A percentile compares a stretch with the other conserved stretches of the same genome.
phyloP scores from a whole-genome alignment of 352 stramenopile species.

The Globisporangium sylvaticum region DNA sequence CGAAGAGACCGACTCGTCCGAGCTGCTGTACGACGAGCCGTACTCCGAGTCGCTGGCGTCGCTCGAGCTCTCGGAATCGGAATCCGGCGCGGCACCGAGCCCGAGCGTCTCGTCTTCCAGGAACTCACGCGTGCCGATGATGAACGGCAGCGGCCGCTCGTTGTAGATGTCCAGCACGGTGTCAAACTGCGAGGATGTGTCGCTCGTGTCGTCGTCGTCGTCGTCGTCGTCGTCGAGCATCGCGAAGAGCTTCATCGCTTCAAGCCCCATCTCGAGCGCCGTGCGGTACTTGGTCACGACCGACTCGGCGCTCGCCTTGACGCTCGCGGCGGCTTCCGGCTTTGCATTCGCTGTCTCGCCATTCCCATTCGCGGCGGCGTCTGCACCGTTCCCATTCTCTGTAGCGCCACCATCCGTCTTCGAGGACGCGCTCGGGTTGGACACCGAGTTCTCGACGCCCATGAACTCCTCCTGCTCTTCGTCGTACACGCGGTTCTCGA shows the following conservation, averaged over 20 bases:
- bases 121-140: constrained; percentile 85
- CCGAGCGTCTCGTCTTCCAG: constrained; percentile 82
- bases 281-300: constrained; percentile 74
- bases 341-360: constrained; percentile 4
- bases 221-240: constrained; percentile 65
- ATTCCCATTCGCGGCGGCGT: neutral
- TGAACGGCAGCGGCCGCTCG: constrained; percentile 79
- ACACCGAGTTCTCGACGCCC: constrained; percentile 19
- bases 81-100: constrained; percentile 61
- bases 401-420: constrained; percentile 2
- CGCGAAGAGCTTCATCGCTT: constrained; percentile 83
- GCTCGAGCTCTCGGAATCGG: constrained; percentile 33
- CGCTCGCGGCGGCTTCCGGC: constrained; percentile 17
- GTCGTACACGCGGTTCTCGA: constrained; percentile 88
- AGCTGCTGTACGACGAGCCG: constrained; percentile 66
- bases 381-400: neutral
- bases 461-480: constrained; percentile 81
- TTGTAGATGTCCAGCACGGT: constrained; percentile 88
- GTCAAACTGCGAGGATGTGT: constrained; percentile 54
- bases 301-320: constrained; percentile 36
- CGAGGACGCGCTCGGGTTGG: constrained; percentile 4
- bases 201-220: constrained; percentile 52
- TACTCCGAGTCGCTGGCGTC: constrained; percentile 12
- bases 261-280: constrained; percentile 71
- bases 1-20: constrained; percentile 44